Evolutionary conservation across 371 early-diverging fungal species (phyloP), one percentile per base, ranked within the genome.

Genomic region (Dinochytrium kinnereticum): DNA sequence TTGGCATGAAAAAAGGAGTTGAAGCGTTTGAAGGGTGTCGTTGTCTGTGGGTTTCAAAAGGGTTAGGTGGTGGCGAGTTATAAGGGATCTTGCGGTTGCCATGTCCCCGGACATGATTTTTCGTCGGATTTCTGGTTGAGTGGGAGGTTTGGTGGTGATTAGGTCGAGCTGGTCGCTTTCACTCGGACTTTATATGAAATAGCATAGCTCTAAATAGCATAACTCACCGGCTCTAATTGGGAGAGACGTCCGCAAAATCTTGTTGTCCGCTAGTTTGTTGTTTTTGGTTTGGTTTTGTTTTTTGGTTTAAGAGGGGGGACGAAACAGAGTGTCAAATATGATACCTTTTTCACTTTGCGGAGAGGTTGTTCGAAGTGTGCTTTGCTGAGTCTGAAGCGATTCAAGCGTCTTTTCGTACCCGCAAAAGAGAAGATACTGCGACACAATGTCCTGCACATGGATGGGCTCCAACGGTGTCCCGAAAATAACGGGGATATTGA

Each of bases 1-100:
- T 49, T 73, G 74, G 34, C 74, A 73, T 31, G 39, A 30, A 17
- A 73, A 40, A 33, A 73, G 64, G 37, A 73, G 37, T 17, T 10
- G 5, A 2, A 66, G 44, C 21, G 10, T 10, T 36, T 31, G 5
- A 39, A 13, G 28, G 2, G 38, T 3, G 21, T 28, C 28, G 67
- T 10, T 2, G 5, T 26, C 30, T 24, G 67, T 28, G 37, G 40
- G 21, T 28, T 7, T 19, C 2, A 40, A 24, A 39, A 66, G 7
- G 13, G 28, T n/a, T 15, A 44, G 67, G 44, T 39, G 44, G 19
- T 66, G 37, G 3, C 10, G 19, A 3, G 19, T 17, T 38, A 66
- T 44, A 2, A 40, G 24, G 3, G 7, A 3, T 28, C 30, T 31
- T 13, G 67, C 37, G 15, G 5, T 37, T 44, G 38, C 21, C 13